phyloP scores from a whole-genome alignment of 177 flowering plant species.

The Tripterygium wilfordii region DNA sequence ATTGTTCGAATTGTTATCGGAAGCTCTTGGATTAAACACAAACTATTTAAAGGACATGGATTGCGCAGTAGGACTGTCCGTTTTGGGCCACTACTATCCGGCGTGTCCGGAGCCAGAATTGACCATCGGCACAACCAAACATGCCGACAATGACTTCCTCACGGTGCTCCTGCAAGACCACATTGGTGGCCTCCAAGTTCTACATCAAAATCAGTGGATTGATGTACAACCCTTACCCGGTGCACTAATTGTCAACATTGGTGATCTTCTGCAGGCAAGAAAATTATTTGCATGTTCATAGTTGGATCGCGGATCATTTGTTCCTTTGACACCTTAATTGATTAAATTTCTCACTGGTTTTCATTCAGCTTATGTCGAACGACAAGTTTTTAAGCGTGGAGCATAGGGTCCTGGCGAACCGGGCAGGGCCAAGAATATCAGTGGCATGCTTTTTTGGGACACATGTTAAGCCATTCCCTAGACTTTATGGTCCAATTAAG shows the following conservation, averaged over 20 bases:
- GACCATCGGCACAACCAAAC: constrained; percentile 11
- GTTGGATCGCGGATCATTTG: background rate
- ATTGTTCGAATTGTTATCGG: constrained; percentile 16
- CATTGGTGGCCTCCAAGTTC: constrained; percentile 26
- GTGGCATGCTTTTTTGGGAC: constrained; percentile 31
- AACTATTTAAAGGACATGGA: constrained; percentile 10
- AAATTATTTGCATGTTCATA: too few relatives aligned
- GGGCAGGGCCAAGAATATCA: constrained; percentile 35
- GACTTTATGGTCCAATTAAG: constrained; percentile 40
- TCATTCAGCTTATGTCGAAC: constrained; percentile 26
- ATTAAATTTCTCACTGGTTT: background rate
- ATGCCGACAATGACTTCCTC: constrained; percentile 14
- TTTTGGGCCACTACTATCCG: constrained; percentile 21
- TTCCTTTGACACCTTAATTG: background rate
- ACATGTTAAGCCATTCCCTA: background rate
- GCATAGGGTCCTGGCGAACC: constrained; percentile 31
- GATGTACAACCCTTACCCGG: constrained; percentile 15
- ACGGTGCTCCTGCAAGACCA: constrained; percentile 24
- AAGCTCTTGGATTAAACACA: constrained; percentile 18
- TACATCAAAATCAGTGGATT: constrained; percentile 18
- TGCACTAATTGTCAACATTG: constrained; percentile 17
- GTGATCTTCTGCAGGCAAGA: constrained; percentile 24
- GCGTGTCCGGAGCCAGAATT: constrained; percentile 28
- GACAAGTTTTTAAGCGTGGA: constrained; percentile 24
- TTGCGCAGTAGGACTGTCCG: constrained; percentile 3